Percentiles rank a stretch among this genome's conserved stretches.
Evolutionary conservation across 306 rosid species (phyloP).

Genomic region (Bauhinia variegata): DNA sequence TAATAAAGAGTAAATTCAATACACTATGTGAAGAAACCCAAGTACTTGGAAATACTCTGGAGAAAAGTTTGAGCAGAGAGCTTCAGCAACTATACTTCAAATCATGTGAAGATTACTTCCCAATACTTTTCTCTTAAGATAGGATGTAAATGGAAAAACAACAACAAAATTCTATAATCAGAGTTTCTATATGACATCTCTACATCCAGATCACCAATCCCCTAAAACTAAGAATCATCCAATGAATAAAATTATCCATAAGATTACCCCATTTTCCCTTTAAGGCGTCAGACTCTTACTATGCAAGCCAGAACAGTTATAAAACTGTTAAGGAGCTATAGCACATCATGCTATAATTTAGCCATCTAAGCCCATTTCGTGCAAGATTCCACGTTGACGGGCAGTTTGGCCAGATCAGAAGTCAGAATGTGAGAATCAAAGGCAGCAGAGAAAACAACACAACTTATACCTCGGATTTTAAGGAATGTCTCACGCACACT

Average conservation of each 20-base stretch:
- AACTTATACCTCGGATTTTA: slow-evolving; percentile 51
- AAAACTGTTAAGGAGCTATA: slow-evolving; percentile 5
- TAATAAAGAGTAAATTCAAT: too few relatives aligned
- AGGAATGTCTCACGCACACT: slow-evolving; percentile 87
- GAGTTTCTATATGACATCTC: slow-evolving; percentile 28
- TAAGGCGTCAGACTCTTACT: slow-evolving; percentile 25
- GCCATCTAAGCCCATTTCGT: slow-evolving; percentile 35
- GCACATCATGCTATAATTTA: slow-evolving; percentile 2
- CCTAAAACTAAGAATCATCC: slow-evolving; percentile 28
- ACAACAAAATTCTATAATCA: slow-evolving; percentile 27
- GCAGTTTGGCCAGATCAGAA: slow-evolving; percentile 19
- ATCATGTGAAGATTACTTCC: slow-evolving; percentile 11
- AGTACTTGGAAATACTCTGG: too few relatives aligned
- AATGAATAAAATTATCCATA: slow-evolving; percentile 28
- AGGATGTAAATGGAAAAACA: slow-evolving; percentile 6
- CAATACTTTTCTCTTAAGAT: slow-evolving; percentile 20
- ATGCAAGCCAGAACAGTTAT: slow-evolving; percentile 28
- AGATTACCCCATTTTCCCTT: slow-evolving; percentile 17
- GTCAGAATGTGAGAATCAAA: slow-evolving; percentile 14
- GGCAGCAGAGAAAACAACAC: slow-evolving; percentile 15
- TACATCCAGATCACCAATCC: slow-evolving; percentile 28
- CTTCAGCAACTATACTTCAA: background rate
- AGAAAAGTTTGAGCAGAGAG: too few relatives aligned
- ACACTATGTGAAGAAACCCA: too few relatives aligned
- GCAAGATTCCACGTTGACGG: slow-evolving; percentile 26